phyloP scores from a whole-genome alignment of 2,329 filamentous ascomycete genomes.

The Ceratocystis huliohia region DNA sequence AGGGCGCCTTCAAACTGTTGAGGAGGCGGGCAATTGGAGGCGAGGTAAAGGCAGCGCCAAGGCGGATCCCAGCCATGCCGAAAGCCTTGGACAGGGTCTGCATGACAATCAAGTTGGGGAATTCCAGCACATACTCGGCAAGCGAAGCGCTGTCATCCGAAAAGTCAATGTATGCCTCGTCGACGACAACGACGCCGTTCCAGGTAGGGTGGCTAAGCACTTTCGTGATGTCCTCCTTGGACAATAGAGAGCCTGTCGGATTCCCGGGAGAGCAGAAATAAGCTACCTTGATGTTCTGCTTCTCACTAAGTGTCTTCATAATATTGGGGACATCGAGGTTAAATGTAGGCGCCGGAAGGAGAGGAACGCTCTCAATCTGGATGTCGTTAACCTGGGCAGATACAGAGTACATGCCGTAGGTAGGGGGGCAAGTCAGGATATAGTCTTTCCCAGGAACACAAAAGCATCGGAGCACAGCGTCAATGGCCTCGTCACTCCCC shows the following conservation, averaged over 20 bases:
- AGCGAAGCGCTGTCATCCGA: slow-evolving; percentile 62
- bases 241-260: slow-evolving; percentile 69
- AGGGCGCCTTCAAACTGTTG: slow-evolving; percentile 90
- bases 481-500: slow-evolving; percentile 92
- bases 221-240: slow-evolving; percentile 58
- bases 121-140: slow-evolving; percentile 82
- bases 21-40: slow-evolving; percentile 63
- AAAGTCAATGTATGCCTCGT: slow-evolving; percentile 96
- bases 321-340: slow-evolving; percentile 60
- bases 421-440: slow-evolving; percentile 89
- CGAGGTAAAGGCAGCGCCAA: slow-evolving; percentile 74
- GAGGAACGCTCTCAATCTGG: slow-evolving; percentile 69
- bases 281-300: slow-evolving; percentile 63
- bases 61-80: slow-evolving; percentile 80
- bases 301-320: slow-evolving; percentile 45
- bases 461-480: slow-evolving; percentile 85
- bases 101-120: slow-evolving; percentile 94
- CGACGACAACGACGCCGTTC: slow-evolving; percentile 88
- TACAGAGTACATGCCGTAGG: slow-evolving; percentile 96
- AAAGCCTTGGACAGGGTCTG: slow-evolving; percentile 98
- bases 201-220: slow-evolving; percentile 78
- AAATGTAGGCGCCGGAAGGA: slow-evolving; percentile 61
- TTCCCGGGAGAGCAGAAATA: slow-evolving; percentile 95
- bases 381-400: slow-evolving; percentile 92
- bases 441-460: slow-evolving; percentile 77